Evolutionary conservation across 2,329 filamentous ascomycete genomes (phyloP).

Genomic region (Hyphodiscus sp.): DNA sequence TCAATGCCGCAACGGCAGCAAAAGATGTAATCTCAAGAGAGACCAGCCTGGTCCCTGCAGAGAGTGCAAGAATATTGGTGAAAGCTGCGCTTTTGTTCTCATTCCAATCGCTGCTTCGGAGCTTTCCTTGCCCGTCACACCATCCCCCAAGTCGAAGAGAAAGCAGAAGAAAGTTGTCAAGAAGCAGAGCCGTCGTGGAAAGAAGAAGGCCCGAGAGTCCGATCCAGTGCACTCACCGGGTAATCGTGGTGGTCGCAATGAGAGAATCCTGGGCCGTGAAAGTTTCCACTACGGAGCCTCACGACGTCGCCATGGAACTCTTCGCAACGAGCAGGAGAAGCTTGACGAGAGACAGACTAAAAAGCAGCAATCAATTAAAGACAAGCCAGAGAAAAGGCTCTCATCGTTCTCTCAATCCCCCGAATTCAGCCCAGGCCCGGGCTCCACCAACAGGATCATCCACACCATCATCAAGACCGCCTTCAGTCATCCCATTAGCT

Average conservation of each 20-base stretch:
- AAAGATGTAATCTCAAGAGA: constrained; percentile 12
- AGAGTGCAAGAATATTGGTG: constrained; percentile 7
- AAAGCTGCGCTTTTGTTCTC: constrained; percentile 16
- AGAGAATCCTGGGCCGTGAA: not conserved
- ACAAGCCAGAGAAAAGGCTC: not conserved
- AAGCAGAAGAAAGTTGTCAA: not conserved
- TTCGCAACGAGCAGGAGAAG: not conserved
- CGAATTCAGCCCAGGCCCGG: not conserved
- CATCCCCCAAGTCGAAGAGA: not conserved
- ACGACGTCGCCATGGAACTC: not conserved
- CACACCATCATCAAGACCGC: constrained; percentile 19
- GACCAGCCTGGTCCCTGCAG: constrained; percentile 18
- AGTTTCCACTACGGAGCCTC: not conserved
- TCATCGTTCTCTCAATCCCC: not conserved
- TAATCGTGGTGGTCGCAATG: not conserved
- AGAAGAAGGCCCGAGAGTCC: not conserved
- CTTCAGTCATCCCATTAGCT: constrained; percentile 26
- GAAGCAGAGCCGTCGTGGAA: not conserved
- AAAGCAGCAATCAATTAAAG: not conserved
- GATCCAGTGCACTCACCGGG: not conserved
- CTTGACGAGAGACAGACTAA: not conserved
- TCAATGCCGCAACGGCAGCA: constrained; percentile 12
- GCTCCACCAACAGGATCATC: not conserved
- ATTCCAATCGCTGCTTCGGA: not conserved
- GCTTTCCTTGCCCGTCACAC: not conserved